Conservation (phyloP, 1,139 yeast genomes). For the Scheffersomyces insectosa region DNA sequence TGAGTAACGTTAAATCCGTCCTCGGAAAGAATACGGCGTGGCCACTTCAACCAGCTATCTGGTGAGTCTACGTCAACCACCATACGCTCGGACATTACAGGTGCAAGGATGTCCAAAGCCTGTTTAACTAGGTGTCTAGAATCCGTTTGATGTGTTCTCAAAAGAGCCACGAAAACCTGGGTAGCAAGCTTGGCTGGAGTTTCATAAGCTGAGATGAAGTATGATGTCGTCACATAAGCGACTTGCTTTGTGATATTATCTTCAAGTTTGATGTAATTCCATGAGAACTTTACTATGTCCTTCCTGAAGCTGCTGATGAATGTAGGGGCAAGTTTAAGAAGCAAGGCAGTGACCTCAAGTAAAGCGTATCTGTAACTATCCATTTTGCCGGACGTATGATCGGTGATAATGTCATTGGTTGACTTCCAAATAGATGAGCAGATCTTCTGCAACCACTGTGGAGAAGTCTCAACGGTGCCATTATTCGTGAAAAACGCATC, state of each 20-base stretch:
- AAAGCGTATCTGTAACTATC: conserved; percentile 79
- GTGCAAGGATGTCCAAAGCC: conserved; percentile 86
- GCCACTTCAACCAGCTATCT: conserved; percentile 90
- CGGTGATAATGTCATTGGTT: conserved; percentile 51
- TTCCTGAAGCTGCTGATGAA: conserved; percentile 67
- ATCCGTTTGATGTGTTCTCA: conserved; percentile 84
- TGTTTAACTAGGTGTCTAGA: conserved; percentile 82
- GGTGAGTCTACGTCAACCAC: conserved; percentile 53
- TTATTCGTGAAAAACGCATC: conserved; percentile 43
- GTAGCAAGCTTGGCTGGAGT: conserved; percentile 88
- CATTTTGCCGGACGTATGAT: conserved; percentile 65
- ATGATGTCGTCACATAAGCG: conserved; percentile 86
- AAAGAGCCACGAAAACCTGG: conserved; percentile 86
- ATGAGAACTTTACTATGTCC: conserved; percentile 88
- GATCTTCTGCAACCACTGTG: conserved; percentile 65
- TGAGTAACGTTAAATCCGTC: conserved; percentile 84
- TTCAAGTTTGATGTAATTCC: conserved; percentile 90
- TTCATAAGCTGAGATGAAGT: conserved; percentile 84
- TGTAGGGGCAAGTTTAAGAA: conserved; percentile 69
- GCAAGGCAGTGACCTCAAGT: conserved; percentile 75
- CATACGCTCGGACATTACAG: conserved; percentile 77
- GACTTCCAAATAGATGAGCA: conserved; percentile 75
- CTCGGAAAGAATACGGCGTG: conserved; percentile 87
- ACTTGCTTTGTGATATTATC: conserved; percentile 90
- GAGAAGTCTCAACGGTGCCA: conserved; percentile 20